Base-by-base conservation (phyloP, 2,329 filamentous ascomycete genomes). In the Alternaria angustiovoidea region DNA sequence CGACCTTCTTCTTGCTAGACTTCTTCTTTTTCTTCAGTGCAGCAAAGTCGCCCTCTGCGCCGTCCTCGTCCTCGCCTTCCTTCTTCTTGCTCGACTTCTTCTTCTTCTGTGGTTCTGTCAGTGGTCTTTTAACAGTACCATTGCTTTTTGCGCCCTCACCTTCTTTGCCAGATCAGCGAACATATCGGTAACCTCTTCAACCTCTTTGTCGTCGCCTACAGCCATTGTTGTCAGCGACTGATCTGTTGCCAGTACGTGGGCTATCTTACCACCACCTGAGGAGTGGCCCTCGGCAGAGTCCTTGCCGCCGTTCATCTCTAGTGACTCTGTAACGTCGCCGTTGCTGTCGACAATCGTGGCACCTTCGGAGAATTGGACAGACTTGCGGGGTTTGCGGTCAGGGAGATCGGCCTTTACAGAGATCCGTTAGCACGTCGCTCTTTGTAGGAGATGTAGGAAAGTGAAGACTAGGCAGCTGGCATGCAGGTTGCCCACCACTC, bases 291-390 rank as follows among this genome's bases (percentile, higher is more conserved):
- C 87, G 69, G 93, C 93, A 73, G 91, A 92, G 69, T 90, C 88
- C 83, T 93, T 93, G 72, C 90, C 86, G 74, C 92, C 91, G 74
- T 90, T 88, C 75, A 84, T 80, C 72, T 87, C 85, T 69, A 89
- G 87, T 79, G 91, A 86, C 81, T 91, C 89, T 74, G 88, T 92
- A 77, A 97, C 88, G 78, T 90, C 88, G 74, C 94, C 94, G 85
- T 97, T 92, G 81, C 88, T 88, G 84, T 96, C 92, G 79, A 97
- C 94, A 74, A 97, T 89, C 68, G 91, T 87, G 73, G 92, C 88
- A 75, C 92, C 92, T 81, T 95, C 91, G 78, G 90, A 94, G 81
- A 98, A 98, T 67, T 93, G 90, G 75, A 98, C 94, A 47, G 93
- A 96, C 83, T 98, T 97, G 82, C 94, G 91, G 75, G 90, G 88